Conservation (phyloP, 768 basidiomycete genomes). For the Lentinula aciculospora region DNA sequence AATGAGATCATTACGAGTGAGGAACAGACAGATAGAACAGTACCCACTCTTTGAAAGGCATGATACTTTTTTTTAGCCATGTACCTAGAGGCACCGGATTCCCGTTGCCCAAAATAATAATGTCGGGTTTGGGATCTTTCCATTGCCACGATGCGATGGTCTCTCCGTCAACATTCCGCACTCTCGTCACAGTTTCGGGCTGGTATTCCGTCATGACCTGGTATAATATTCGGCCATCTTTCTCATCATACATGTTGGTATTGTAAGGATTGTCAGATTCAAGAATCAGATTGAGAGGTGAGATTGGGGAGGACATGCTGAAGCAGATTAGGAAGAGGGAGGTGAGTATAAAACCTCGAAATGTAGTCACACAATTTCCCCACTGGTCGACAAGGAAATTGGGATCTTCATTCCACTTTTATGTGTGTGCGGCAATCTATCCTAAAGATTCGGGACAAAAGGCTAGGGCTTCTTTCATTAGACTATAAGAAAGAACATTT, state of each 20-base stretch:
- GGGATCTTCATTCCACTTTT: background rate
- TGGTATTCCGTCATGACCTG: conserved; percentile 27
- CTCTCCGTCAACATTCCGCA: conserved; percentile 25
- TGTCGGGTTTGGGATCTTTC: conserved; percentile 30
- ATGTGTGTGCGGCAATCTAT: conserved; percentile 5
- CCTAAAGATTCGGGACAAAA: background rate
- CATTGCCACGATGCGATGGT: conserved; percentile 32
- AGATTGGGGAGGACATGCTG: background rate
- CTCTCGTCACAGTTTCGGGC: conserved; percentile 24
- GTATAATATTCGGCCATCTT: conserved; percentile 28
- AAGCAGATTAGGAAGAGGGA: background rate
- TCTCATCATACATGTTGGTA: conserved; percentile 25
- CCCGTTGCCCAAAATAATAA: conserved; percentile 27
- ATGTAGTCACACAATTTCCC: background rate
- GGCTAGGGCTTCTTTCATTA: conserved; percentile 1
- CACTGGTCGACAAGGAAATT: background rate
- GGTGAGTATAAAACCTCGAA: background rate
- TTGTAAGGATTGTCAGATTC: conserved; percentile 37
- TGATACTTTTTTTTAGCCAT: conserved; percentile 34
- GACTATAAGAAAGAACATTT: conserved; percentile 4
- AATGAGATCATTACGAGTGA: background rate
- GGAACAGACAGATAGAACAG: background rate
- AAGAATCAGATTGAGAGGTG: conserved; percentile 23
- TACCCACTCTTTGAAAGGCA: conserved; percentile 36
- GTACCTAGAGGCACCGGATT: conserved; percentile 23